Percentiles rank a stretch among this genome's conserved stretches.
These are phyloP conservation scores for Hanseniaspora uvarum DNA, from an alignment of 1,139 yeast genomes.

Conservation along the genomic window DNA sequence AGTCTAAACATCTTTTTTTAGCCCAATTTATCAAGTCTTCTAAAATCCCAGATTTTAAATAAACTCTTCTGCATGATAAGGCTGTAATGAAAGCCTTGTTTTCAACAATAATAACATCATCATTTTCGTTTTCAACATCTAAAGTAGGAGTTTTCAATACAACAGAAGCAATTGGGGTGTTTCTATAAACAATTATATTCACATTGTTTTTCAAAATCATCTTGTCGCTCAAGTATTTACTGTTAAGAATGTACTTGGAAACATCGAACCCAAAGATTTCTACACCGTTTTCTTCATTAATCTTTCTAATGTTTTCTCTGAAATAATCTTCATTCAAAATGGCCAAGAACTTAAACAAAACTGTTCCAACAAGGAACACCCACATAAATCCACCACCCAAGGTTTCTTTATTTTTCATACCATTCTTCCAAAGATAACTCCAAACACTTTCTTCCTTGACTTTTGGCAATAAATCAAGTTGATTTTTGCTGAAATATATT, in stretches of 20 bases:
- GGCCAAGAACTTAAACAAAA: constrained; percentile 30
- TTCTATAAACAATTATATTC: constrained; percentile 49
- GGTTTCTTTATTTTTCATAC: constrained; percentile 23
- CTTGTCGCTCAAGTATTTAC: constrained; percentile 22
- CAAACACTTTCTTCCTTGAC: constrained; percentile 3
- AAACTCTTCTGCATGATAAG: constrained; percentile 56
- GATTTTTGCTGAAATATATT: constrained; percentile 1
- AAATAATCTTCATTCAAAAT: constrained; percentile 32
- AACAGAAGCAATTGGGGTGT: constrained; percentile 55
- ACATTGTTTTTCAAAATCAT: constrained; percentile 38
- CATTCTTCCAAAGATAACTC: constrained; percentile 21
- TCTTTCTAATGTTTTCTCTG: constrained; percentile 39
- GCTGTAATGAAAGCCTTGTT: constrained; percentile 36
- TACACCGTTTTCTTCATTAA: constrained; percentile 39
- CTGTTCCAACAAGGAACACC: constrained; percentile 23
- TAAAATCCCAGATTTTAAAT: constrained; percentile 50
- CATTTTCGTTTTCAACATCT: constrained; percentile 29
- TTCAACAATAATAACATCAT: constrained; percentile 35
- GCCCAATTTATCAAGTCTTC: constrained; percentile 55
- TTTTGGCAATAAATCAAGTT: background rate
- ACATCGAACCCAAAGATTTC: constrained; percentile 48
- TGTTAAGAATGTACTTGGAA: constrained; percentile 35
- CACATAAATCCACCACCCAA: constrained; percentile 24
- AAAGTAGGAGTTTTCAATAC: constrained; percentile 32
- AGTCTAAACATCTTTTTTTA: constrained; percentile 38